Percentiles rank a stretch among this genome's conserved stretches.
These are phyloP conservation scores for Ophiocordyceps unilateralis DNA, from an alignment of 2,329 filamentous ascomycete species.

Conservation along the genomic window DNA sequence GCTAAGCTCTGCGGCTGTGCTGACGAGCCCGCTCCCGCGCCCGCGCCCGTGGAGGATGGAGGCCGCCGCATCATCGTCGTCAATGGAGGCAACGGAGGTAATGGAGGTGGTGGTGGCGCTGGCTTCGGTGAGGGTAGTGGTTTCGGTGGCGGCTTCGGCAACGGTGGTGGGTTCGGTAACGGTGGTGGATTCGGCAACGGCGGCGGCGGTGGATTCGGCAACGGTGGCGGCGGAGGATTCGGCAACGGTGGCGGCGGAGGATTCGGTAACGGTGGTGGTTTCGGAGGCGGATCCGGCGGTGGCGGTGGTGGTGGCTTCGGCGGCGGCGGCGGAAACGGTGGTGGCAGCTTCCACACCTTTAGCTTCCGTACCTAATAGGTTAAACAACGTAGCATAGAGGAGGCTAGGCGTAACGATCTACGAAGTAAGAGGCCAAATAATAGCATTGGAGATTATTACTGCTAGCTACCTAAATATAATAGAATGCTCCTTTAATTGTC, in stretches of 20 bases:
- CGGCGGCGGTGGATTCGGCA: neutral
- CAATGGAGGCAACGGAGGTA: neutral
- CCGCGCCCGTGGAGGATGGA: neutral
- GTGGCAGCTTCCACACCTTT: neutral
- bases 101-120: neutral
- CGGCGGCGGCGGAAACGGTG: neutral
- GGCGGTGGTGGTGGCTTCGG: neutral
- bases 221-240: neutral
- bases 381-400: no score
- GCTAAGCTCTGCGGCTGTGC: neutral
- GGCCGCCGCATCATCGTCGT: neutral
- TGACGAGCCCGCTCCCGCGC: neutral
- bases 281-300: neutral
- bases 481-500: no score
- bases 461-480: no score
- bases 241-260: neutral
- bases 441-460: no score
- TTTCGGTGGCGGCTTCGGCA: neutral
- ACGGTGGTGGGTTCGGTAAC: neutral
- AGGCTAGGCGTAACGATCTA: no score
- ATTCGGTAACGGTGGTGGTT: neutral
- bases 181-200: neutral
- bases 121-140: neutral
- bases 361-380: neutral
- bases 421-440: no score